phyloP scores from a whole-genome alignment of 2,329 filamentous ascomycete species.

The Botryotinia globosa region DNA sequence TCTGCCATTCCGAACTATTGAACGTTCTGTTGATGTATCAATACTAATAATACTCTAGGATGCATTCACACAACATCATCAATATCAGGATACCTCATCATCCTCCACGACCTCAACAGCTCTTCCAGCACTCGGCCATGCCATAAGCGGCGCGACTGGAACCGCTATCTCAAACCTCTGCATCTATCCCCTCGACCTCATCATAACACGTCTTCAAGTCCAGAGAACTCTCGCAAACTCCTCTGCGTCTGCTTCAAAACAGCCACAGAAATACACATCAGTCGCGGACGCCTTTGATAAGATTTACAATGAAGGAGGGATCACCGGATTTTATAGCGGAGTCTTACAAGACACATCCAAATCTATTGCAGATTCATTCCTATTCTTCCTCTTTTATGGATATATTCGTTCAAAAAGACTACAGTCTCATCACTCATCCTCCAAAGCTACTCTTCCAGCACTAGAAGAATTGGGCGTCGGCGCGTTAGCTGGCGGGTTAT shows the following conservation, averaged over 20 bases:
- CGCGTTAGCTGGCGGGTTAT: conserved; percentile 68
- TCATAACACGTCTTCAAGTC: conserved; percentile 79
- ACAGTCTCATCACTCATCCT: conserved; percentile 40
- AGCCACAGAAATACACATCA: conserved; percentile 56
- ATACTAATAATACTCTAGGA: conserved; percentile 28
- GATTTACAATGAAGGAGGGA: conserved; percentile 66
- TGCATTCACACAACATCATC: conserved; percentile 37
- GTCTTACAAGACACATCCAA: conserved; percentile 63
- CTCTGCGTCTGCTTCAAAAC: conserved; percentile 36
- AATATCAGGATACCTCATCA: conserved; percentile 38
- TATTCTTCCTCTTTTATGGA: conserved; percentile 84
- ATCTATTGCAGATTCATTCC: conserved; percentile 70
- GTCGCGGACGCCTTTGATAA: conserved; percentile 67
- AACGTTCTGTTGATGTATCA: too few relatives aligned
- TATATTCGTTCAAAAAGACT: conserved; percentile 43
- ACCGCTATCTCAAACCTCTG: conserved; percentile 75
- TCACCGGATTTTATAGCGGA: conserved; percentile 67
- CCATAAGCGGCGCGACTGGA: conserved; percentile 73
- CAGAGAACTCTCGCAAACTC: conserved; percentile 57
- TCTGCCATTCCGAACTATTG: neutral
- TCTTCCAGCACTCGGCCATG: conserved; percentile 77
- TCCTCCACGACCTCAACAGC: conserved; percentile 38
- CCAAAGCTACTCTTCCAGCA: conserved; percentile 50
- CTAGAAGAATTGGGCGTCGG: conserved; percentile 74
- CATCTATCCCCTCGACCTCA: conserved; percentile 78